A percentile compares a stretch with the other conserved stretches of the same genome.
Evolutionary conservation across 1,139 yeast genomes (phyloP).

Genomic region (Pneumocystis murina): DNA sequence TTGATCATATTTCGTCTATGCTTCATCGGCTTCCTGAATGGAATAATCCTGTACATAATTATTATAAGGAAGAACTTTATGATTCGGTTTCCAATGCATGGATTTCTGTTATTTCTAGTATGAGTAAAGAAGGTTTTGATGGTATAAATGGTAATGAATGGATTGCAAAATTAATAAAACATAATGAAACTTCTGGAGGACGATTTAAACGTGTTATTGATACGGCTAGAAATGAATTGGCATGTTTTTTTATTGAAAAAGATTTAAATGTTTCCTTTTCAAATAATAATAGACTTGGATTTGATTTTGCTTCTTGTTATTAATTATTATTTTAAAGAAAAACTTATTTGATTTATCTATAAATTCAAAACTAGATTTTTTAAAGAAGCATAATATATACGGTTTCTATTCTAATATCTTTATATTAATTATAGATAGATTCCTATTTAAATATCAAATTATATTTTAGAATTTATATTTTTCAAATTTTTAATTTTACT

Average conservation of each 20-base stretch:
- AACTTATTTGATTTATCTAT: not conserved
- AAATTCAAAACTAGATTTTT: not conserved
- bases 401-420: no score
- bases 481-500: no score
- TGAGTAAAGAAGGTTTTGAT: constrained; percentile 27
- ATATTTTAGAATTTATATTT: no score
- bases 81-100: constrained; percentile 72
- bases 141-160: constrained; percentile 33
- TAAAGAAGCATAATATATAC: no score
- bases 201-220: constrained; percentile 16
- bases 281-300: not conserved
- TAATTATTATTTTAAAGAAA: not conserved
- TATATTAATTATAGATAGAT: no score
- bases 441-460: no score
- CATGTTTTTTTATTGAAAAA: not conserved
- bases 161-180: constrained; percentile 41
- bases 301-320: constrained; percentile 1
- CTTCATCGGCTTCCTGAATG: constrained; percentile 62
- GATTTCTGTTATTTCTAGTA: constrained; percentile 44
- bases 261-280: not conserved
- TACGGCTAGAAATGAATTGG: constrained; percentile 11
- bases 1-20: constrained; percentile 50
- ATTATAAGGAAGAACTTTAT: constrained; percentile 55
- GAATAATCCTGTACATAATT: constrained; percentile 54
- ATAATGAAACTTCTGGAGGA: constrained; percentile 42